Evolutionary conservation across 208 protist genomes (phyloP).

Genomic region (Angomonas deanei): DNA sequence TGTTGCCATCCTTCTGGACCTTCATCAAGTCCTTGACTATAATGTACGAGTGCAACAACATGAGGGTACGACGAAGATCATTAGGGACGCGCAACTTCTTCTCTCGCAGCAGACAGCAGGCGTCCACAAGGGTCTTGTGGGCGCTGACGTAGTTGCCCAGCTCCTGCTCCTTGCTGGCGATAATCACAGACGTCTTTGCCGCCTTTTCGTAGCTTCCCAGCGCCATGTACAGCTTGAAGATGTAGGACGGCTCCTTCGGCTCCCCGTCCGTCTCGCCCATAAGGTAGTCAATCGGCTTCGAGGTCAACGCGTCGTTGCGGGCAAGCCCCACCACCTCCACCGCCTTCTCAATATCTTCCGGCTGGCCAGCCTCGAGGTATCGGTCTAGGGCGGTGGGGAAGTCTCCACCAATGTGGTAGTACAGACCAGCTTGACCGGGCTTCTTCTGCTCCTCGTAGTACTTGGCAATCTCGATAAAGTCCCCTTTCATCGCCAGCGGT

Average conservation of each 20-base stretch:
- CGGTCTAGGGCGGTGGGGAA: constrained; percentile 85
- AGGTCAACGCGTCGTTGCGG: constrained; percentile 90
- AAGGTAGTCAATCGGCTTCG: constrained; percentile 94
- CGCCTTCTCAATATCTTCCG: constrained; percentile 90
- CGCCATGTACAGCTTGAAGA: constrained; percentile 96
- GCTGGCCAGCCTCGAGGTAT: constrained; percentile 83
- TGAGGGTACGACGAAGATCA: constrained; percentile 88
- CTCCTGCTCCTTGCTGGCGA: constrained; percentile 93
- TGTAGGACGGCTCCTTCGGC: constrained; percentile 96
- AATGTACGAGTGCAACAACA: constrained; percentile 96
- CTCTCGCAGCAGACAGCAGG: constrained; percentile 83
- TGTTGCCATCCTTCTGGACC: constrained; percentile 83
- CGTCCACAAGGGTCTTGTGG: constrained; percentile 94
- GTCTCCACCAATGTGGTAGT: constrained; percentile 90
- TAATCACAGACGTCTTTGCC: constrained; percentile 94
- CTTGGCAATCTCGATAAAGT: constrained; percentile 87
- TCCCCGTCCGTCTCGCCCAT: constrained; percentile 94
- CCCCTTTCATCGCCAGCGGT: constrained; percentile 41
- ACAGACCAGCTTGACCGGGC: constrained; percentile 83
- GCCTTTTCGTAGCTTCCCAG: constrained; percentile 95
- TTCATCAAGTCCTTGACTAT: constrained; percentile 94
- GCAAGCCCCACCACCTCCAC: constrained; percentile 92
- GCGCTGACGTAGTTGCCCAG: constrained; percentile 91
- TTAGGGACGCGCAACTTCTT: constrained; percentile 86
- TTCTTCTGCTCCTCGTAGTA: constrained; percentile 91